Evolutionary conservation across 2,329 filamentous ascomycete genomes (phyloP).

Genomic region (Penicillium paneum): DNA sequence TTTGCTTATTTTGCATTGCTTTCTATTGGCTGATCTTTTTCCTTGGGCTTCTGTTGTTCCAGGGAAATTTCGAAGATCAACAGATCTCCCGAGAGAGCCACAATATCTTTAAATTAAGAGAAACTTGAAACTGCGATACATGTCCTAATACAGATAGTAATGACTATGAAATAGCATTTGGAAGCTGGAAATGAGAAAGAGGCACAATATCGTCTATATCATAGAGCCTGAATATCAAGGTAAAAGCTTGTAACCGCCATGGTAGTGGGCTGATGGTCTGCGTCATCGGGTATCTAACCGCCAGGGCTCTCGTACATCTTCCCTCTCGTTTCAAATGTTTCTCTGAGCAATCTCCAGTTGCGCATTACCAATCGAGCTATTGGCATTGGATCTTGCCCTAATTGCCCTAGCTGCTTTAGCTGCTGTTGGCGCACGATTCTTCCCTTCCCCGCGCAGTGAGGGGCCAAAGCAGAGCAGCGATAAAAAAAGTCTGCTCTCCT

Average conservation of each 20-base stretch:
- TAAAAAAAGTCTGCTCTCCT: neutral
- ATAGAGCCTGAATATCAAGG: neutral
- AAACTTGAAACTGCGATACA: neutral
- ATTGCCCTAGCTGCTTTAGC: neutral
- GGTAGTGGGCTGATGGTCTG: conserved; percentile 8
- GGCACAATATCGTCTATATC: neutral
- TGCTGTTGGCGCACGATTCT: neutral
- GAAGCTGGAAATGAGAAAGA: neutral
- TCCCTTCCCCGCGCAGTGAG: conserved; percentile 5
- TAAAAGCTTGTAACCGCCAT: neutral
- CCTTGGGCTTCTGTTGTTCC: neutral
- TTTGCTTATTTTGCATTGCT: conserved; percentile 1
- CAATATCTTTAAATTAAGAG: neutral
- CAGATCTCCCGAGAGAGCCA: conserved; percentile 3
- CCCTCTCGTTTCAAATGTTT: neutral
- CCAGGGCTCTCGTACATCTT: neutral
- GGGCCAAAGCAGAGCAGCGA: conserved; percentile 3
- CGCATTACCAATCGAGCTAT: conserved; percentile 5
- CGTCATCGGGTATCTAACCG: conserved; percentile 3
- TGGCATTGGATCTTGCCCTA: neutral
- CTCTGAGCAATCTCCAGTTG: neutral
- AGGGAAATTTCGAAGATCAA: conserved; percentile 3
- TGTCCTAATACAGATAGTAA: neutral
- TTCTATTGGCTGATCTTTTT: neutral
- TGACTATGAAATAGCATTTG: neutral